Percentiles rank a stretch among this genome's conserved stretches.
Conservation (phyloP, 2,329 filamentous ascomycete genomes). For the Gremmenia infestans region DNA sequence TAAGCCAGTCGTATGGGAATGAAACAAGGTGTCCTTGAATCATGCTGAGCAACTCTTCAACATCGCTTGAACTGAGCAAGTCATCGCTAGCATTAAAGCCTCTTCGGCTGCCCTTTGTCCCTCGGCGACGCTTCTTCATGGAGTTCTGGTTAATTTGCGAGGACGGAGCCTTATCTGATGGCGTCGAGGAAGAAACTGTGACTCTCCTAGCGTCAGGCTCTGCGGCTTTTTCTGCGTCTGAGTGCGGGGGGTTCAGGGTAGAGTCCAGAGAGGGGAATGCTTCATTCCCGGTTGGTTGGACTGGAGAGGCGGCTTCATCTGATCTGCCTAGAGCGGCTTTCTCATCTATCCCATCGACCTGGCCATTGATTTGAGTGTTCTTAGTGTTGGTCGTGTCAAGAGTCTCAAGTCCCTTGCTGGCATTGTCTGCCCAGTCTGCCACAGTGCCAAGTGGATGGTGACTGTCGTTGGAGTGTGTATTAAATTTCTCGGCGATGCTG, state of each 20-base stretch:
- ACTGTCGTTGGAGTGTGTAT: constrained; percentile 9
- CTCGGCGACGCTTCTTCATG: constrained; percentile 59
- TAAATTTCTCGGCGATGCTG: constrained; percentile 24
- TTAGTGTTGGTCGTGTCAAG: constrained; percentile 10
- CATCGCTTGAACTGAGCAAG: constrained; percentile 67
- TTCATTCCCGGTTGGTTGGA: constrained; percentile 39
- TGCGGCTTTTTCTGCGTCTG: constrained; percentile 20
- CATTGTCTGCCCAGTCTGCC: constrained; percentile 25
- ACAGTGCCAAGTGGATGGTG: constrained; percentile 24
- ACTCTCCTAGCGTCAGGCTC: constrained; percentile 46
- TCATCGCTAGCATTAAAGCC: constrained; percentile 66
- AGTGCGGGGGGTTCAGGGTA: constrained; percentile 17
- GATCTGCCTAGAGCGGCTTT: constrained; percentile 17
- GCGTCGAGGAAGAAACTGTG: constrained; percentile 45
- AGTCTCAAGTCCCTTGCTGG: constrained; percentile 17
- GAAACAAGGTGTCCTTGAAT: constrained; percentile 84
- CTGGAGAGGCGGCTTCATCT: constrained; percentile 38
- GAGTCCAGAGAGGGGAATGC: constrained; percentile 45
- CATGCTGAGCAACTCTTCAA: constrained; percentile 74
- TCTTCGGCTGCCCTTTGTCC: constrained; percentile 56
- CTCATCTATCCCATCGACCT: constrained; percentile 23
- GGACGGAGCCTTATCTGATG: constrained; percentile 11
- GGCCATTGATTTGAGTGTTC: constrained; percentile 17
- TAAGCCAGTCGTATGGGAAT: constrained; percentile 95
- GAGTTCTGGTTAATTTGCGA: constrained; percentile 35